Evolutionary conservation across 345 rosid genomes (phyloP).

Genomic region (Linum usitatissimum): DNA sequence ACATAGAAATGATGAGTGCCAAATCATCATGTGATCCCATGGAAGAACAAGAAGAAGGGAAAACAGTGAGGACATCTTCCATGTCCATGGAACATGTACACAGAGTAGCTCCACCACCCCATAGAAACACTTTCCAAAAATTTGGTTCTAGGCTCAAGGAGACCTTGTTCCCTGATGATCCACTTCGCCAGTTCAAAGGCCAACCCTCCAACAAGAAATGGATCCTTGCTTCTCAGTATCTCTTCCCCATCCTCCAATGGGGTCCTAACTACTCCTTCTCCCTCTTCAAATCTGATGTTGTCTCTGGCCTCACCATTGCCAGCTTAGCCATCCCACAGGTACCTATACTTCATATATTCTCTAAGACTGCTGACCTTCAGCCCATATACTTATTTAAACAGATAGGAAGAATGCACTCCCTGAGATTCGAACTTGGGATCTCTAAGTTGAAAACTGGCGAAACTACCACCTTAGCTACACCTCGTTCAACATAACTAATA

Average conservation of each 20-base stretch:
- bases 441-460: too few species aligned
- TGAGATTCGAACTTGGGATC: too few species aligned
- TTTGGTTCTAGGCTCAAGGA: slow-evolving; percentile 58
- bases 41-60: too few species aligned
- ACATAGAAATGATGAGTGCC: neutral
- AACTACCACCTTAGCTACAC: too few species aligned
- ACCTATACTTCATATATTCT: too few species aligned
- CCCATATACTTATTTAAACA: too few species aligned
- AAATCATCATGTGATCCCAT: too few species aligned
- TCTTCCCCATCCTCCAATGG: slow-evolving; percentile 91
- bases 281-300: slow-evolving; percentile 72
- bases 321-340: slow-evolving; percentile 99
- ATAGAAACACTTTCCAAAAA: slow-evolving; percentile 37
- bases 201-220: slow-evolving; percentile 40
- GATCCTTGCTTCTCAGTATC: slow-evolving; percentile 56
- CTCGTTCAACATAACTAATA: too few species aligned
- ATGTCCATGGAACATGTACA: slow-evolving; percentile 42
- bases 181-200: slow-evolving; percentile 86
- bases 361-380: too few species aligned
- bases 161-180: slow-evolving; percentile 94
- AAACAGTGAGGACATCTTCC: too few species aligned
- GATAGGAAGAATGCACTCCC: too few species aligned
- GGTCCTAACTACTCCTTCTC: slow-evolving; percentile 58
- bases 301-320: slow-evolving; percentile 93
- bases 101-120: slow-evolving; percentile 70